Conservation (phyloP, 495 filamentous ascomycete species). For the Clavariopsis aquatica region DNA sequence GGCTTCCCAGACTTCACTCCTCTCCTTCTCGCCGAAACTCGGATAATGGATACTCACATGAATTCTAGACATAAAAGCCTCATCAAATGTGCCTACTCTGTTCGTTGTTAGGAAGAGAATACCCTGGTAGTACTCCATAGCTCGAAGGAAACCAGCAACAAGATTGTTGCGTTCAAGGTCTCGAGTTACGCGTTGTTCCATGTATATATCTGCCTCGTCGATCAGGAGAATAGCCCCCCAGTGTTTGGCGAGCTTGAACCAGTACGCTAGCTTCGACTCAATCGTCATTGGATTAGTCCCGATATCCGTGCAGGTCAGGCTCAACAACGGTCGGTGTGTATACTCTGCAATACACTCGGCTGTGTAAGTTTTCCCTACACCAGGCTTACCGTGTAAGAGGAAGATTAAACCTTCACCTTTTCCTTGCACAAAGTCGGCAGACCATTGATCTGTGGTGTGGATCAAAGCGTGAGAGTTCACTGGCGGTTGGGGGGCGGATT, state of each 20-base stretch:
- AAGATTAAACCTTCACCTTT: constrained; percentile 27
- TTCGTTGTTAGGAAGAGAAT: constrained; percentile 63
- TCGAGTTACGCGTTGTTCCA: constrained; percentile 41
- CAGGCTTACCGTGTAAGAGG: constrained; percentile 24
- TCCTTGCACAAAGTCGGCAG: too few species aligned
- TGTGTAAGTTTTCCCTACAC: constrained; percentile 23
- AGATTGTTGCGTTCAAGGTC: constrained; percentile 54
- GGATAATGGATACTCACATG: constrained; percentile 40
- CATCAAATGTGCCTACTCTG: constrained; percentile 51
- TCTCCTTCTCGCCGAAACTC: not conserved
- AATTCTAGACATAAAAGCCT: constrained; percentile 45
- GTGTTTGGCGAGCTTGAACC: constrained; percentile 13
- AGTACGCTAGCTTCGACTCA: not conserved
- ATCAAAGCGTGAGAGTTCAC: too few species aligned
- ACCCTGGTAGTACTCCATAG: constrained; percentile 50
- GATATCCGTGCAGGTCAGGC: constrained; percentile 22
- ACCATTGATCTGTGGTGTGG: too few species aligned
- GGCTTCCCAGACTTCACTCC: not conserved
- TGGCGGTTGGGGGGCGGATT: too few species aligned
- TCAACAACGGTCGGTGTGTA: constrained; percentile 27
- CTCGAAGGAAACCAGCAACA: constrained; percentile 45
- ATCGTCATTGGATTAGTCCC: not conserved
- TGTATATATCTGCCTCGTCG: constrained; percentile 44
- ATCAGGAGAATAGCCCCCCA: constrained; percentile 42
- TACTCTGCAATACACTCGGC: constrained; percentile 29